A percentile compares a stretch with the other conserved stretches of the same genome.
Conservation (phyloP, 2,329 filamentous ascomycete genomes). For the Cladobotryum protrusum region DNA sequence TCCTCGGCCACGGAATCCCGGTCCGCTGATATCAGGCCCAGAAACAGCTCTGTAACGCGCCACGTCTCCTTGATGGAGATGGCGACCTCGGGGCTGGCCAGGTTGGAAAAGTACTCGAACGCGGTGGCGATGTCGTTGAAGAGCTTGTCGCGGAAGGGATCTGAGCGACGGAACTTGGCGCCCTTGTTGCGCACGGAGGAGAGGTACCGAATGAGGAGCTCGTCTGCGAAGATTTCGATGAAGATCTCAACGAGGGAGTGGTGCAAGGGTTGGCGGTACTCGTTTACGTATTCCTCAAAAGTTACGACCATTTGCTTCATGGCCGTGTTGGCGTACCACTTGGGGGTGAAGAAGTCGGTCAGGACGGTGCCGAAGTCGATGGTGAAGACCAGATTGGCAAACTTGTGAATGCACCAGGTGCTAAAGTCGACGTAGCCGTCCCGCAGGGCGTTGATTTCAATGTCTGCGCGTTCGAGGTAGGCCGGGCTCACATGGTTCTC, state of each 20-base stretch:
- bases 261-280: slow-evolving; percentile 80
- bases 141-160: slow-evolving; percentile 89
- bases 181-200: slow-evolving; percentile 80
- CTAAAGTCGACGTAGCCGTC: slow-evolving; percentile 94
- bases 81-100: slow-evolving; percentile 63
- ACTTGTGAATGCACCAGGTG: slow-evolving; percentile 85
- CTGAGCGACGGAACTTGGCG: slow-evolving; percentile 77
- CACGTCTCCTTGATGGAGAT: slow-evolving; percentile 81
- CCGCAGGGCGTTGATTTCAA: slow-evolving; percentile 67
- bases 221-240: slow-evolving; percentile 86
- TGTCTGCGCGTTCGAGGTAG: slow-evolving; percentile 68
- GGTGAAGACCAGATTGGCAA: slow-evolving; percentile 79
- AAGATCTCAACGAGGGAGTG: slow-evolving; percentile 85
- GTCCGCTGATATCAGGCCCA: slow-evolving; percentile 72
- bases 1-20: slow-evolving; percentile 66
- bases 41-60: slow-evolving; percentile 81
- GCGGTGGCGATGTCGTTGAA: slow-evolving; percentile 86
- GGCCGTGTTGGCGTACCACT: slow-evolving; percentile 80
- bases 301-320: slow-evolving; percentile 94
- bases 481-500: slow-evolving; percentile 72
- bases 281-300: slow-evolving; percentile 87
- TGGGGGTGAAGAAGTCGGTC: slow-evolving; percentile 81
- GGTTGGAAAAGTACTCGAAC: slow-evolving; percentile 78
- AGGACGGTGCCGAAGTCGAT: slow-evolving; percentile 84
- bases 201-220: slow-evolving; percentile 82